Evolutionary conservation across 176 grass and related monocot genomes (phyloP).

Genomic region (Elaeis guineensis): DNA sequence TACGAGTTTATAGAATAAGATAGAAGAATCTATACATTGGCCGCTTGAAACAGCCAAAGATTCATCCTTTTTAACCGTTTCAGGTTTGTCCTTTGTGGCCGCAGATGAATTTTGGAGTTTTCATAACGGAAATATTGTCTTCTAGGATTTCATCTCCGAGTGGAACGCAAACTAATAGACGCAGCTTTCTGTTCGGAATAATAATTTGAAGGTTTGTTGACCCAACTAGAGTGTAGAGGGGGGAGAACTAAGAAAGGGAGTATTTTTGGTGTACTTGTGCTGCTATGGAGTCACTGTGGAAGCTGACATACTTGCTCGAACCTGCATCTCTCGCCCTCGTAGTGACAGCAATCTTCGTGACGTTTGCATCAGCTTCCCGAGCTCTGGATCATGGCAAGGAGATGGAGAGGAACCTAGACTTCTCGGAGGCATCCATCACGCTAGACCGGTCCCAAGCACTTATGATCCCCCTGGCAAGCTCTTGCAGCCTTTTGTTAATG

Average conservation of each 20-base stretch:
- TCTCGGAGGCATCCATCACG: constrained; percentile 88
- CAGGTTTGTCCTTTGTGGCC: too few relatives aligned
- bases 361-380: constrained; percentile 66
- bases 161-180: too few relatives aligned
- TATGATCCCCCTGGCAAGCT: constrained; percentile 80
- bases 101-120: too few relatives aligned
- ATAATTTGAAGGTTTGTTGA: too few relatives aligned
- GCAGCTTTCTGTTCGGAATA: too few relatives aligned
- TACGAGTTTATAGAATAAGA: too few relatives aligned
- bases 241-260: not conserved
- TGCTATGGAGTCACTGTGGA: constrained; percentile 74
- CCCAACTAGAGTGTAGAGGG: not conserved
- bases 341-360: constrained; percentile 59
- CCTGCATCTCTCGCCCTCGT: constrained; percentile 74
- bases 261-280: not conserved
- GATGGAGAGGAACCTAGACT: constrained; percentile 92
- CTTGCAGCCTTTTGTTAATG: constrained; percentile 79
- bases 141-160: too few relatives aligned
- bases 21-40: too few relatives aligned
- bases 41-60: too few relatives aligned
- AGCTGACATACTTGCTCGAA: constrained; percentile 77
- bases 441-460: constrained; percentile 75
- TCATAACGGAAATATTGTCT: too few relatives aligned
- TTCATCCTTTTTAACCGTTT: too few relatives aligned
- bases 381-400: constrained; percentile 82